phyloP scores from a whole-genome alignment of 2,329 filamentous ascomycete genomes.

The Aureobasidium melanogenum region DNA sequence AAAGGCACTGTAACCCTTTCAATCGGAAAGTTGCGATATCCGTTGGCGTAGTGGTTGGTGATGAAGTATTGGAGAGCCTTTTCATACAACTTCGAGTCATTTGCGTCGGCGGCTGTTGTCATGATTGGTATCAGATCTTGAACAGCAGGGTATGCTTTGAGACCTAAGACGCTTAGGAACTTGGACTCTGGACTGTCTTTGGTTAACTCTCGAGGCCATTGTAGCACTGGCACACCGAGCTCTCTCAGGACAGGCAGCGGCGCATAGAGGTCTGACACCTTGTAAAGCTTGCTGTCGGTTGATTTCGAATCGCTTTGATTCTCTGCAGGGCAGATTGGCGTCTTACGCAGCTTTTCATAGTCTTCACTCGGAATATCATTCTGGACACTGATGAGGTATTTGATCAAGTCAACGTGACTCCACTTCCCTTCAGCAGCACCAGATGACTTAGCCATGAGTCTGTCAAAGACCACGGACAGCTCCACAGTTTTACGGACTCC shows the following conservation, averaged over 20 bases:
- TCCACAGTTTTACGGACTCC: constrained; percentile 95
- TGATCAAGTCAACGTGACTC: constrained; percentile 92
- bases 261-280: constrained; percentile 71
- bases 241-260: constrained; percentile 62
- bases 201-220: constrained; percentile 70
- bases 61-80: constrained; percentile 76
- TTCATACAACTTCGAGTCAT: constrained; percentile 48
- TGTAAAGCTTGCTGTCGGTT: constrained; percentile 45
- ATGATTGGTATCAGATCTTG: constrained; percentile 72
- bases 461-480: constrained; percentile 82
- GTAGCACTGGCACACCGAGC: constrained; percentile 65
- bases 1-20: constrained; percentile 36
- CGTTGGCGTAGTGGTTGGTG: constrained; percentile 66
- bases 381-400: constrained; percentile 82
- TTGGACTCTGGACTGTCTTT: constrained; percentile 60
- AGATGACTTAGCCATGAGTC: constrained; percentile 58
- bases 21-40: constrained; percentile 59
- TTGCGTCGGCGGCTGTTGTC: constrained; percentile 48
- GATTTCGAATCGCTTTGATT: constrained; percentile 30
- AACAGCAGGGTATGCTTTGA: constrained; percentile 62
- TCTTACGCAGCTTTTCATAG: constrained; percentile 65
- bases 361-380: constrained; percentile 81
- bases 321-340: constrained; percentile 76
- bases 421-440: constrained; percentile 51
- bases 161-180: constrained; percentile 64